Percentiles rank a stretch among this genome's conserved stretches.
Evolutionary conservation across 495 filamentous ascomycete genomes (phyloP).

Genomic region (Venustampulla echinocandica): DNA sequence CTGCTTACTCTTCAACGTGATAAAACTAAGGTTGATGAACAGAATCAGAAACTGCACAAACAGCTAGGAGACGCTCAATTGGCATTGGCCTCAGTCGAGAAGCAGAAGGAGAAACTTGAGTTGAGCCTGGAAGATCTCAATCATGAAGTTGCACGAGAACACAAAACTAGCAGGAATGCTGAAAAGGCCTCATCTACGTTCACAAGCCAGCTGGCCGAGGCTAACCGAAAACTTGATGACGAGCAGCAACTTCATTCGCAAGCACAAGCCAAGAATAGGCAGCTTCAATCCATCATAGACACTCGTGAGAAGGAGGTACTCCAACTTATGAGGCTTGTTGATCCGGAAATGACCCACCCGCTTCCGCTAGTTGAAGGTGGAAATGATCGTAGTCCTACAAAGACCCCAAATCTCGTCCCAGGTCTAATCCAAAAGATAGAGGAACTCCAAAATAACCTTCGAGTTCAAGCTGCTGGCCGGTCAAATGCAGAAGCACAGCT

Average conservation of each 20-base stretch:
- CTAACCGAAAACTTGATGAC: constrained; percentile 80
- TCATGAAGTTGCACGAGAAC: constrained; percentile 84
- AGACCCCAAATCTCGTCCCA: constrained; percentile 50
- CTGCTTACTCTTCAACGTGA: constrained; percentile 71
- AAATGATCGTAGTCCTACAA: constrained; percentile 38
- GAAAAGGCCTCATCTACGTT: constrained; percentile 82
- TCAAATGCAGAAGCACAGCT: constrained; percentile 77
- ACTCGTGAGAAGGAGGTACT: constrained; percentile 70
- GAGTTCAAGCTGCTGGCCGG: constrained; percentile 77
- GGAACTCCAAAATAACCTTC: constrained; percentile 73
- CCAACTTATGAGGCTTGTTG: constrained; percentile 74
- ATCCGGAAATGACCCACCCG: constrained; percentile 53
- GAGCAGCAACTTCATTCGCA: constrained; percentile 80
- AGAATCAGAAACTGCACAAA: constrained; percentile 69
- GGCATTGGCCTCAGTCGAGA: constrained; percentile 77
- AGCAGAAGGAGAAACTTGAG: constrained; percentile 91
- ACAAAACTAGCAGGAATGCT: constrained; percentile 82
- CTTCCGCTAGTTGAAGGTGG: constrained; percentile 32
- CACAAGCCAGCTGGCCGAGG: constrained; percentile 77
- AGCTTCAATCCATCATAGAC: constrained; percentile 70
- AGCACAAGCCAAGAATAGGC: constrained; percentile 76
- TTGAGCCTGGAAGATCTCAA: constrained; percentile 87
- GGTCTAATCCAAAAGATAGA: constrained; percentile 86
- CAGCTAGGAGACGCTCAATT: constrained; percentile 85
- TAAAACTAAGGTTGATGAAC: constrained; percentile 76